These are phyloP conservation scores for Penicillium canescens DNA, from an alignment of 495 filamentous ascomycete species.

Conservation along the genomic window DNA sequence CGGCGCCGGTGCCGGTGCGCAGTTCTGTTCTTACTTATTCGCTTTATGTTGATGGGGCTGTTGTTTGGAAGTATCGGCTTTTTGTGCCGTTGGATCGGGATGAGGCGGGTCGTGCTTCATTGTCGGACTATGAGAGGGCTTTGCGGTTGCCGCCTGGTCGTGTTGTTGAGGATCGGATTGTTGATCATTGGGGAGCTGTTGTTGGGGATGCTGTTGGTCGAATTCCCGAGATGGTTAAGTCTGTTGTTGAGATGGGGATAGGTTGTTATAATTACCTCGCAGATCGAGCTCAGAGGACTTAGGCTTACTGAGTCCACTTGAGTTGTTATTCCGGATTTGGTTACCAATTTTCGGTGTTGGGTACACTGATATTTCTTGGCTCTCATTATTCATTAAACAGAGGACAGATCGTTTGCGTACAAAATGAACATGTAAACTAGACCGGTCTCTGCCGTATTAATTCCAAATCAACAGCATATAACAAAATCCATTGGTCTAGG, in stretches of 20 bases:
- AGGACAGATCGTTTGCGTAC: too few relatives aligned
- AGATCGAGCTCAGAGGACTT: slow-evolving; percentile 7
- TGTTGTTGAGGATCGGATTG: slow-evolving; percentile 30
- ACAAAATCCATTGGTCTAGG: neutral
- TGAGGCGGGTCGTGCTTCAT: neutral
- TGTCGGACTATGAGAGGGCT: neutral
- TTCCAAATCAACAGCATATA: too few relatives aligned
- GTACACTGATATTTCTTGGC: too few relatives aligned
- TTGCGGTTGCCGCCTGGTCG: slow-evolving; percentile 24
- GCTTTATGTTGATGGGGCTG: slow-evolving; percentile 77
- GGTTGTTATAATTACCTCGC: slow-evolving; percentile 12
- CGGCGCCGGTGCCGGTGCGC: slow-evolving; percentile 25
- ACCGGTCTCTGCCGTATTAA: too few relatives aligned
- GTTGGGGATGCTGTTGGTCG: slow-evolving; percentile 18
- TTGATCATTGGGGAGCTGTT: slow-evolving; percentile 14
- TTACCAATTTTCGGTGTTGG: too few relatives aligned
- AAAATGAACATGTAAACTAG: too few relatives aligned
- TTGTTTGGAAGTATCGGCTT: slow-evolving; percentile 68
- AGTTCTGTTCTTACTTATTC: slow-evolving; percentile 70
- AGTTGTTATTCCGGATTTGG: too few relatives aligned
- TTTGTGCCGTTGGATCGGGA: slow-evolving; percentile 31
- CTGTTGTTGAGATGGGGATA: neutral
- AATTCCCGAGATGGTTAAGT: slow-evolving; percentile 14
- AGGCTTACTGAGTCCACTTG: slow-evolving; percentile 16
- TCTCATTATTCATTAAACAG: too few relatives aligned